phyloP scores from a whole-genome alignment of 306 rosid genomes.

The Prunus armeniaca region DNA sequence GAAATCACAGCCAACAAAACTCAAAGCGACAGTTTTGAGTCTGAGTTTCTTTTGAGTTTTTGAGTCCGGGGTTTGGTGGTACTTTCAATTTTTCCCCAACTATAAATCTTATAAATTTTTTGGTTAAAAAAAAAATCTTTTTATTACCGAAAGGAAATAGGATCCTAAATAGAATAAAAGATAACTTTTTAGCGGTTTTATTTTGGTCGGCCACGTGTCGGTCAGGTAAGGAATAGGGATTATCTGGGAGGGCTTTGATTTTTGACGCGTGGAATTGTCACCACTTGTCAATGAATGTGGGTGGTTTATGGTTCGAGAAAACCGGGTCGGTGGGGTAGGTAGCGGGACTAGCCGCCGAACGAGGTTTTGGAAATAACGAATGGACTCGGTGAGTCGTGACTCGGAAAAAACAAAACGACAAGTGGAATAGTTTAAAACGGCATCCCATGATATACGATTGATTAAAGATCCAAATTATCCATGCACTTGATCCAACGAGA shows the following conservation, averaged over 20 bases:
- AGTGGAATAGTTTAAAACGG: not conserved
- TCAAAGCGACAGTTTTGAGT: not conserved
- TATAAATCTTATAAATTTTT: not conserved
- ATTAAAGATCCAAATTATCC: not conserved
- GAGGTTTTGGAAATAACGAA: not conserved
- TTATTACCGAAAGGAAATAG: not conserved
- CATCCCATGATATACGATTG: not conserved
- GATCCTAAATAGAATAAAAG: not conserved
- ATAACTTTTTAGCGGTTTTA: not conserved
- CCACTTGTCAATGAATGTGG: not conserved
- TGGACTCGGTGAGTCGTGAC: not conserved
- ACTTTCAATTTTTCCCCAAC: not conserved
- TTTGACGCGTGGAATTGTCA: not conserved
- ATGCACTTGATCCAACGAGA: no score
- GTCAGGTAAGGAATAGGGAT: not conserved
- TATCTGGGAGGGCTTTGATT: not conserved
- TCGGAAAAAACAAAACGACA: not conserved
- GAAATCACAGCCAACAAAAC: slow-evolving; percentile 54
- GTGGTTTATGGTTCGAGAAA: not conserved
- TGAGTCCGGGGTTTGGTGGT: not conserved
- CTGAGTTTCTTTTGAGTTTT: not conserved
- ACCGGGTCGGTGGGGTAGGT: slow-evolving; percentile 17
- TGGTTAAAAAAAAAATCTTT: not conserved
- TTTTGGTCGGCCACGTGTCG: slow-evolving; percentile 1
- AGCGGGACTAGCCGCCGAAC: not conserved